Evolutionary conservation across 1,284 basidiomycete species (phyloP), one percentile per base, ranked within the genome.

Genomic region (Puccinia horiana): DNA sequence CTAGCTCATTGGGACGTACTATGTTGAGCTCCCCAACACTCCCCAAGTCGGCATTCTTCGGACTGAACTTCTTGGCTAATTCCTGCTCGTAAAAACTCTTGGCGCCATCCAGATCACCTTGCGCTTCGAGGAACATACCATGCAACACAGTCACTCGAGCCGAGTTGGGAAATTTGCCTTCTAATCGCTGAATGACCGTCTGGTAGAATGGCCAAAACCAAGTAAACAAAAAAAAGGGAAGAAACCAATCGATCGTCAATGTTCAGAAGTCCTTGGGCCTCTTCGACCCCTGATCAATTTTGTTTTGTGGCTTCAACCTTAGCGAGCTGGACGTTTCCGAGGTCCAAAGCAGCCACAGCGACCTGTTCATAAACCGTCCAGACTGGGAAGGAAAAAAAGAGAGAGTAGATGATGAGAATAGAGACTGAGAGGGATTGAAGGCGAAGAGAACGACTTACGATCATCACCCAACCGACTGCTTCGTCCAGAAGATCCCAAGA

Each of bases 341-440:
- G 87, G 85, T 98, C 96, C 76, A 97, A 88, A 0, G 96, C 91
- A 1, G 96, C 94, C 54, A 96, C 89, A 4, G 92, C 91, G 0
- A 98, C 89, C 86, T 98, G 95, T 86, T 98, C 96, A 20, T 96
- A 88, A 83, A 95, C 91, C 1, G 92, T 90, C 94, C 94, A 97
- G 11, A 86, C 85, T 83, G 35, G 11, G 40, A 4, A 76, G 42
- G 44, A 18, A 70, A 1, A 70, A 2, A 49, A 72, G 8, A 29
- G 8, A 5, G 18, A 72, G 20, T 4, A 32, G 52, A 32, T 8
- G 29, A 54, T 29, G 9, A 35, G 49, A 73, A 6, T 2, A 35
- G 29, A 54, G 49, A 29, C 5, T 1, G 6, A 16, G 40, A 74
- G 49, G 35, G 9, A 23, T 29, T 2, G 40, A 23, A 37, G 14